Evolutionary conservation across 305 asterid species (phyloP).

Genomic region (Fraxinus nigra): DNA sequence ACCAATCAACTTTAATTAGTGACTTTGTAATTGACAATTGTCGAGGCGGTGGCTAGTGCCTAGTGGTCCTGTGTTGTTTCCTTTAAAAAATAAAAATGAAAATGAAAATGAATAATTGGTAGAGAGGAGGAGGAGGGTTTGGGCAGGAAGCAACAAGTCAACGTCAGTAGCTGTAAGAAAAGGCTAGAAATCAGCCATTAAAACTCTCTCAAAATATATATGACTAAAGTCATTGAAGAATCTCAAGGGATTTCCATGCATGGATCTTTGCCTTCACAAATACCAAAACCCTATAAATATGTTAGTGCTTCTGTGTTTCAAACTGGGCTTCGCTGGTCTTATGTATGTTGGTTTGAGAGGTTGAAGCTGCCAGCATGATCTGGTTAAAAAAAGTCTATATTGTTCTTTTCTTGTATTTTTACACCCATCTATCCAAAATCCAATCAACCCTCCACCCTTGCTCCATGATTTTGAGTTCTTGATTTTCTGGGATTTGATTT

Average conservation of each 20-base stretch:
- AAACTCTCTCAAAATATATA: constrained; percentile 19
- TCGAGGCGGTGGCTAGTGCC: constrained; percentile 11
- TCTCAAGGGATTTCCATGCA: constrained; percentile 16
- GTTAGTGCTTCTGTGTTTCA: background rate
- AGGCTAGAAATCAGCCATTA: constrained; percentile 22
- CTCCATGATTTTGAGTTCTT: background rate
- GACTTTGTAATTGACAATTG: constrained; percentile 5
- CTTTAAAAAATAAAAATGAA: constrained; percentile 3
- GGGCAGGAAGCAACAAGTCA: constrained; percentile 32
- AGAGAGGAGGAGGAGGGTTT: constrained; percentile 4
- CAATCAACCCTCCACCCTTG: background rate
- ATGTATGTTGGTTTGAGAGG: constrained; percentile 51
- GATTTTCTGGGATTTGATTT: background rate
- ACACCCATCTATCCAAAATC: background rate
- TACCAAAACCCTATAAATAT: background rate
- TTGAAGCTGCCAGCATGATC: constrained; percentile 77
- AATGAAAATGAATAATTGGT: background rate
- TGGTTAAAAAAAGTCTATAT: constrained; percentile 21
- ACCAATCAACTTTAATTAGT: constrained; percentile 22
- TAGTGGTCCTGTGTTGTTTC: constrained; percentile 33
- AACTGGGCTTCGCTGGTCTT: background rate
- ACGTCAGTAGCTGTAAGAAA: constrained; percentile 39
- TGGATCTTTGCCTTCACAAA: background rate
- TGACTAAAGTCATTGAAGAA: background rate
- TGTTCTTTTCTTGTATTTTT: background rate